phyloP scores from a whole-genome alignment of 495 filamentous ascomycete genomes.

The Trichodelitschia bisporula region DNA sequence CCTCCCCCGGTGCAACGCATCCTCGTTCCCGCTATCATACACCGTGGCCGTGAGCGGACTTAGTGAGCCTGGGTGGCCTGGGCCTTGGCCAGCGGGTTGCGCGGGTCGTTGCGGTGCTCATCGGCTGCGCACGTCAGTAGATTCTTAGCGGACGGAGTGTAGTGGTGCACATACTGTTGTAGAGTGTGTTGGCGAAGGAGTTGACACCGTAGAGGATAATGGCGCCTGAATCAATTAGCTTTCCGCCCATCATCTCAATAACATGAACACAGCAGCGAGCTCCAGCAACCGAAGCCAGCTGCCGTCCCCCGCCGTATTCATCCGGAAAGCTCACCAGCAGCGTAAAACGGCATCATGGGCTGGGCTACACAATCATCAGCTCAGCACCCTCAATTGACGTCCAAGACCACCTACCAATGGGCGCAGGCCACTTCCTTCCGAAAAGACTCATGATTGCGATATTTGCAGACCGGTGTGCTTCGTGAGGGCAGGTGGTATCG shows the following conservation, averaged over 20 bases:
- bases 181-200: slow-evolving; percentile 41
- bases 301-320: slow-evolving; percentile 3
- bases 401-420: slow-evolving; percentile 41
- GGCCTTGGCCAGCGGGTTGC: too few species aligned
- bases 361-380: slow-evolving; percentile 31
- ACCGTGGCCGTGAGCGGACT: too few species aligned
- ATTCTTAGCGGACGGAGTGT: slow-evolving; percentile 1
- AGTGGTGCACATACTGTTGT: slow-evolving; percentile 36
- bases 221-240: slow-evolving; percentile 31
- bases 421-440: slow-evolving; percentile 80
- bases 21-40: too few species aligned
- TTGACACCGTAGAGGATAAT: slow-evolving; percentile 77
- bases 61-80: too few species aligned
- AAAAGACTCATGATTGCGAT: slow-evolving; percentile 47
- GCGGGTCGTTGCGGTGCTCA: slow-evolving; percentile 88
- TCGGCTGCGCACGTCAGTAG: slow-evolving; percentile 29
- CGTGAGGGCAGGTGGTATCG: not conserved
- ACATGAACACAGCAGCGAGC: not conserved
- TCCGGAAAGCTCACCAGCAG: slow-evolving; percentile 50
- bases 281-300: slow-evolving; percentile 2
- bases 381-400: slow-evolving; percentile 6
- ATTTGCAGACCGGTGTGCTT: slow-evolving; percentile 2
- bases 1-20: too few species aligned
- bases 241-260: not conserved
- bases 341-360: slow-evolving; percentile 80